Percentiles rank a stretch among this genome's conserved stretches.
These are phyloP conservation scores for Scheffersomyces quercinus DNA, from an alignment of 1,139 yeast species.

Conservation along the genomic window DNA sequence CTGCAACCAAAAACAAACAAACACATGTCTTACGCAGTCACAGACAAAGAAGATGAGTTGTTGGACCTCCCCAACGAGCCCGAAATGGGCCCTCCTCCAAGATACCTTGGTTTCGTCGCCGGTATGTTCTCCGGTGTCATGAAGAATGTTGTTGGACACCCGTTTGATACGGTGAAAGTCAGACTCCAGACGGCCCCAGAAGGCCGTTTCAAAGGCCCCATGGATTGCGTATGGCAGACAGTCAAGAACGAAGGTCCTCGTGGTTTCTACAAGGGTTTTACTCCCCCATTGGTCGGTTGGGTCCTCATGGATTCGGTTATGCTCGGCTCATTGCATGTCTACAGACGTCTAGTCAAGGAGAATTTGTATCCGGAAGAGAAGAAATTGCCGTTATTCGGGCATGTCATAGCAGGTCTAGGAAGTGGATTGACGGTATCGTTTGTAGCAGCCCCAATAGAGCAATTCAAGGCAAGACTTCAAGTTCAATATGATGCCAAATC, in stretches of 20 bases:
- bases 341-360: slow-evolving; percentile 66
- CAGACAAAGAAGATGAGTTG: background rate
- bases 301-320: slow-evolving; percentile 87
- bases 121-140: slow-evolving; percentile 86
- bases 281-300: slow-evolving; percentile 94
- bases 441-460: slow-evolving; percentile 93
- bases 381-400: slow-evolving; percentile 72
- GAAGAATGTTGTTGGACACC: slow-evolving; percentile 89
- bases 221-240: slow-evolving; percentile 78
- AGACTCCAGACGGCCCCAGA: slow-evolving; percentile 76
- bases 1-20: no score
- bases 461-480: slow-evolving; percentile 83
- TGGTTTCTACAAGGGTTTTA: slow-evolving; percentile 85
- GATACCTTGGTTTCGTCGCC: slow-evolving; percentile 78
- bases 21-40: slow-evolving; percentile 1
- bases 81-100: slow-evolving; percentile 41
- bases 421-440: slow-evolving; percentile 91
- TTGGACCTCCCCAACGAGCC: background rate
- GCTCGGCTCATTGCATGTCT: slow-evolving; percentile 83
- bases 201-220: slow-evolving; percentile 76
- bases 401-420: slow-evolving; percentile 74
- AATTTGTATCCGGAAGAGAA: slow-evolving; percentile 56
- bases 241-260: slow-evolving; percentile 68
- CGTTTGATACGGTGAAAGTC: slow-evolving; percentile 89
- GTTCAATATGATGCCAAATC: slow-evolving; percentile 82